Evolutionary conservation across 345 rosid genomes (phyloP).

Genomic region (Rhodamnia argentea): DNA sequence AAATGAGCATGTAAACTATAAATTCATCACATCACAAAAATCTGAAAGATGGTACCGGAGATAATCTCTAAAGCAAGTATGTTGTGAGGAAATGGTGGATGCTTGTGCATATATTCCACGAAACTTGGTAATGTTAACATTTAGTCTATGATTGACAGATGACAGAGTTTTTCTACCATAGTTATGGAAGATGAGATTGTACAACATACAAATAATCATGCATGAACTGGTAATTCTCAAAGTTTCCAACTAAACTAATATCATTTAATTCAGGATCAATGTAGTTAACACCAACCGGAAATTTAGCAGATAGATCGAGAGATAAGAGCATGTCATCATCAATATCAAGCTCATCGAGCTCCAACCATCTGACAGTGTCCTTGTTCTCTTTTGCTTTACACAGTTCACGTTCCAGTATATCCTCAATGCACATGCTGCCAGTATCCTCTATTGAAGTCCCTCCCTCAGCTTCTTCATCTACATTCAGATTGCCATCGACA

Average conservation of each 20-base stretch:
- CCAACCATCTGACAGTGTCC: conserved; percentile 58
- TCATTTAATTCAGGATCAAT: not conserved
- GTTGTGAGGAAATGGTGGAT: not conserved
- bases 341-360: conserved; percentile 68
- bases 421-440: conserved; percentile 26
- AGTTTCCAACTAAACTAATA: not conserved
- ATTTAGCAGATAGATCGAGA: conserved; percentile 44
- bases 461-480: conserved; percentile 20
- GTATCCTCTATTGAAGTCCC: conserved; percentile 5
- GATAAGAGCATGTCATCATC: conserved; percentile 47
- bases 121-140: not conserved
- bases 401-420: conserved; percentile 40
- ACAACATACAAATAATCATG: not conserved
- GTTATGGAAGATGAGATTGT: not conserved
- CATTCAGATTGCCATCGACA: conserved; percentile 36
- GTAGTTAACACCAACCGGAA: conserved; percentile 36
- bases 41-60: not conserved
- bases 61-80: not conserved
- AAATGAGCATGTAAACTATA: not conserved
- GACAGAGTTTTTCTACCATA: not conserved
- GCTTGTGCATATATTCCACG: not conserved
- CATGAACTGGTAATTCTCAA: not conserved
- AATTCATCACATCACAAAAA: not conserved
- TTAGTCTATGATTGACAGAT: not conserved
- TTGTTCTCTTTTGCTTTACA: conserved; percentile 36